These are phyloP conservation scores for Sporothrix sp. DNA, from an alignment of 2,329 filamentous ascomycete species.

Conservation along the genomic window DNA sequence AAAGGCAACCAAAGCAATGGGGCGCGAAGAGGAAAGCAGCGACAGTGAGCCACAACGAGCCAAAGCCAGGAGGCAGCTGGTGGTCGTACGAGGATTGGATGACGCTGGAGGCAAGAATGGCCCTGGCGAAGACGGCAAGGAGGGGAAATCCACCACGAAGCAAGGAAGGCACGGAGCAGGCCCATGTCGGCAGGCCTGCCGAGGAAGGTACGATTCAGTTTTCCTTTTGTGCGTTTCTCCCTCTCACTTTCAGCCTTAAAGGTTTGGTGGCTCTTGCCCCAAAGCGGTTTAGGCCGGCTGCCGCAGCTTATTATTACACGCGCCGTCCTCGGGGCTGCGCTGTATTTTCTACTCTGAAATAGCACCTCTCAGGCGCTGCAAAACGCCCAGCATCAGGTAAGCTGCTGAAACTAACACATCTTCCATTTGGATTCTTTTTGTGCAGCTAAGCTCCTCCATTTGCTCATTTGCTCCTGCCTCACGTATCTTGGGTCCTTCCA, in stretches of 20 bases:
- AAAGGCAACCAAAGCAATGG: not conserved
- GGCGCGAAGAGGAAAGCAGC: not conserved
- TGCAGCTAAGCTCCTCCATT: not conserved
- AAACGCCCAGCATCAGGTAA: not conserved
- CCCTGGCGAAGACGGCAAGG: too few species aligned
- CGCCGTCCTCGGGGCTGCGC: not conserved
- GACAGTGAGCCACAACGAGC: not conserved
- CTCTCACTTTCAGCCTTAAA: constrained; percentile 1
- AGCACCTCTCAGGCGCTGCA: too few species aligned
- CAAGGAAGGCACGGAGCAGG: constrained; percentile 2
- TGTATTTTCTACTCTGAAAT: too few species aligned
- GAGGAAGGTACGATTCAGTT: constrained; percentile 3
- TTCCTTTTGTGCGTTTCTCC: not conserved
- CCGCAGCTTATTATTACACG: not conserved
- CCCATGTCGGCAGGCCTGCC: constrained; percentile 5
- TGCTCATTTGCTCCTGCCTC: not conserved
- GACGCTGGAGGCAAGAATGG: not conserved
- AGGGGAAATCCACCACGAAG: not conserved
- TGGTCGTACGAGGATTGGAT: not conserved
- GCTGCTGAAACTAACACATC: not conserved
- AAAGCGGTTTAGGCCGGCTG: constrained; percentile 2
- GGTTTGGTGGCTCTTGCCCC: not conserved
- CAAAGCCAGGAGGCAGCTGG: not conserved
- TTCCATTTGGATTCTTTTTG: not conserved
- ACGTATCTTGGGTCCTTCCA: too few species aligned